Conservation (phyloP, 2,329 filamentous ascomycete genomes). For the Colletotrichum musicola region DNA sequence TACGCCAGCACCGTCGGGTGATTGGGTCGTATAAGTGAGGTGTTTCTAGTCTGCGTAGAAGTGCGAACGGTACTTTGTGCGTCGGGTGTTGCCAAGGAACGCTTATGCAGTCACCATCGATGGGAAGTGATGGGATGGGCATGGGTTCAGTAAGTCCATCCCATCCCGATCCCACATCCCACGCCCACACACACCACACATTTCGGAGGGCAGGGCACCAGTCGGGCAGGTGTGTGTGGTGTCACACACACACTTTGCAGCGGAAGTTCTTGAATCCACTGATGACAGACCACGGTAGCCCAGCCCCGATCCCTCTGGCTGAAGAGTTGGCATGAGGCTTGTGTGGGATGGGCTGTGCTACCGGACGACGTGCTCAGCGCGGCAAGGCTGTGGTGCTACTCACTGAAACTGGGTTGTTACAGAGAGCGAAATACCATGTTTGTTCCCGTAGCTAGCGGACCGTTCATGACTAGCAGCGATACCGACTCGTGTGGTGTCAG, state of each 20-base stretch:
- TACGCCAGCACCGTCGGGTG: constrained; percentile 1
- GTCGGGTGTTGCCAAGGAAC: not conserved
- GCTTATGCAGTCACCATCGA: constrained; percentile 13
- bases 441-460: not conserved
- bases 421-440: not conserved
- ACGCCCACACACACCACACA: not conserved
- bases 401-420: constrained; percentile 30
- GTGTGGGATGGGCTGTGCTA: not conserved
- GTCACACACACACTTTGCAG: not conserved
- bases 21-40: constrained; percentile 17
- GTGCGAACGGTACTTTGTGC: constrained; percentile 15
- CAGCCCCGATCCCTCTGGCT: not conserved
- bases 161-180: not conserved
- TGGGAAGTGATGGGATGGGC: not conserved
- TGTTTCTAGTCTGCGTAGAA: constrained; percentile 10
- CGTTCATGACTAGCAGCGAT: constrained; percentile 23
- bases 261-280: constrained; percentile 16
- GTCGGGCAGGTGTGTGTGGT: constrained; percentile 25
- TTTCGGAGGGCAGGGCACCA: constrained; percentile 24
- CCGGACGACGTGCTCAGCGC: not conserved
- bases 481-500: not conserved
- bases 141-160: not conserved
- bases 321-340: not conserved
- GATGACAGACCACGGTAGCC: constrained; percentile 6
- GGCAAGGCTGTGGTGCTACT: constrained; percentile 16